Evolutionary conservation across 2,329 filamentous ascomycete species (phyloP), one percentile per base, ranked within the genome.

Genomic region (Dactylellina sp.): DNA sequence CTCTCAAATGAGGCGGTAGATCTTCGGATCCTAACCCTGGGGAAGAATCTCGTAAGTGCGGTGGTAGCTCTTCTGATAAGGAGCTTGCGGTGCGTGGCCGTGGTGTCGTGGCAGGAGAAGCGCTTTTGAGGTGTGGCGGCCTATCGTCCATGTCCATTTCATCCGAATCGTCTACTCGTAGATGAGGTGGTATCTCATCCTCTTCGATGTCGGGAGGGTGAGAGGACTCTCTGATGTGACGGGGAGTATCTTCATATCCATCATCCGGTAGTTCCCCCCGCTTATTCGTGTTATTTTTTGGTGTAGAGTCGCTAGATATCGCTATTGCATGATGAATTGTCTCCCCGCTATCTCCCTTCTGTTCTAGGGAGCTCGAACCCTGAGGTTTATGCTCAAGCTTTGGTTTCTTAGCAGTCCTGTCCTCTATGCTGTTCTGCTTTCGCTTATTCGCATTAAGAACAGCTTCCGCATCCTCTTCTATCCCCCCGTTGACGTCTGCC

Each of bases 381-480:
- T 9, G 28, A 32, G 28, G 28, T 5, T 32, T 9, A 9, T 42
- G 18, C 14, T 70, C 55, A 3, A 72, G 12, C 35, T 52, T 72
- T 16, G 52, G 68, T 39, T 52, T 55, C 60, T 72, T 72, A 20
- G 68, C 62, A 16, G 68, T 53, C 32, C 68, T 22, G 20, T 62
- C 62, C 0, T 72, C 68, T 2, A 16, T 7, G 24, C 20, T 60
- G n/a, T 64, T 52, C 25, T 65, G 68, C 40, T 64, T 64, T 2
- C 68, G 60, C 20, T 72, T 72, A 25, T 64, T 72, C 47, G 60
- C 53, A 47, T 61, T 65, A 11, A 35, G 1, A 3, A 28, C n/a
- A 25, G 25, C 35, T 39, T 53, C 44, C n/a, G 7, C 25, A 6
- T 52, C 42, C 28, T 4, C 5, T 9, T 32, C n/a, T 32, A 32